A percentile compares a stretch with the other conserved stretches of the same genome.
These are phyloP conservation scores for Trichosporon ovoides DNA, from an alignment of 1,284 basidiomycete genomes.

Conservation along the genomic window DNA sequence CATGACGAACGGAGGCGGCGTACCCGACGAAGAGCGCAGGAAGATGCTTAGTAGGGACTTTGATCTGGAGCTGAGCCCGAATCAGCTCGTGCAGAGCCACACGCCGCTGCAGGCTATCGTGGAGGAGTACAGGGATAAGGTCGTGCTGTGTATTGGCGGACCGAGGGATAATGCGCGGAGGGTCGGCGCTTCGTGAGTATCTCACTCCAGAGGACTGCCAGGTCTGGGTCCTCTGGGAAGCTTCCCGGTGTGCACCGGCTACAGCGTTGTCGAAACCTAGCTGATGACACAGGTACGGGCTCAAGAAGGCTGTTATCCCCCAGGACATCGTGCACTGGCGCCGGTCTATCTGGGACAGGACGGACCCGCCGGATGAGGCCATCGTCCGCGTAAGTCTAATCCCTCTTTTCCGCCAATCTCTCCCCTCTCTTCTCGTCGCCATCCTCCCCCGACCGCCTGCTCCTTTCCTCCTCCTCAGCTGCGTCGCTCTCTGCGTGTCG, in stretches of 20 bases:
- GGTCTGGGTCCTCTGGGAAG: too few species aligned
- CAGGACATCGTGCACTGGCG: conserved; percentile 85
- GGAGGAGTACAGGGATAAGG: conserved; percentile 62
- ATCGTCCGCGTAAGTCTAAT: conserved; percentile 56
- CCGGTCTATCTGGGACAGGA: conserved; percentile 80
- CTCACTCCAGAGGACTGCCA: too few species aligned
- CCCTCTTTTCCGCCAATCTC: too few species aligned
- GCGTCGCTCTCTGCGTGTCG: not conserved
- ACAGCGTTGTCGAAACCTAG: not conserved
- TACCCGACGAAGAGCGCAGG: conserved; percentile 67
- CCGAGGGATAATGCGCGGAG: conserved; percentile 63
- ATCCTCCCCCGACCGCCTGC: too few species aligned
- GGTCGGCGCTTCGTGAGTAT: conserved; percentile 66
- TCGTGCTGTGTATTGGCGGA: conserved; percentile 83
- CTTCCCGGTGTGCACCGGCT: too few species aligned
- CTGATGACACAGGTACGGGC: conserved; percentile 66
- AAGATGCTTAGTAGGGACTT: conserved; percentile 63
- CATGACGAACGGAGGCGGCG: conserved; percentile 86
- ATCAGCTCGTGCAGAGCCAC: conserved; percentile 86
- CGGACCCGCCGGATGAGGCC: conserved; percentile 62
- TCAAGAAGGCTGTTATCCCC: conserved; percentile 73
- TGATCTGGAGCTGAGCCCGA: conserved; percentile 63
- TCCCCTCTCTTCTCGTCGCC: too few species aligned
- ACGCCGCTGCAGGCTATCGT: conserved; percentile 72
- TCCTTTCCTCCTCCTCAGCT: too few species aligned